These are phyloP conservation scores for Cymbopogon citratus DNA, from an alignment of 176 grass and related monocot genomes.

Conservation along the genomic window DNA sequence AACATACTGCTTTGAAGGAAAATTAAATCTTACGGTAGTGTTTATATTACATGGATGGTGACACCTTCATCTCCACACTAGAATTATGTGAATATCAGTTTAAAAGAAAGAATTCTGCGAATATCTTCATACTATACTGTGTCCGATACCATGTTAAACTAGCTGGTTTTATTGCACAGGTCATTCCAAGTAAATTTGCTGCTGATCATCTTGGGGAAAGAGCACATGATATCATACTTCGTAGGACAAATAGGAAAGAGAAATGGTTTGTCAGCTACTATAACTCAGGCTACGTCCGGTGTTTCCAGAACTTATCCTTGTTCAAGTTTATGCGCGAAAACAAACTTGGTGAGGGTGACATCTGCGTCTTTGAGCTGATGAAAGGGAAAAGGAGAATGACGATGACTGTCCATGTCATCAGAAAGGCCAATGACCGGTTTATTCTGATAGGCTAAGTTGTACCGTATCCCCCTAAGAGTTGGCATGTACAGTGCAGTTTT, in stretches of 20 bases:
- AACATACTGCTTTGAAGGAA: neutral
- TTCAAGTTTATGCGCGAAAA: constrained; percentile 21
- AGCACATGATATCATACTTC: neutral
- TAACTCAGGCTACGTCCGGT: neutral
- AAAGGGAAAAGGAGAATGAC: neutral
- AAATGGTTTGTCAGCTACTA: constrained; percentile 15
- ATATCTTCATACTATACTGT: neutral
- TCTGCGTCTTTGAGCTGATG: constrained; percentile 49
- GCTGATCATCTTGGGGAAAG: constrained; percentile 7
- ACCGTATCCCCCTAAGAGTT: neutral
- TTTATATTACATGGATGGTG: neutral
- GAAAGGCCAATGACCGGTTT: neutral
- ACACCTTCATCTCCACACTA: neutral
- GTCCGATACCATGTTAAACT: neutral
- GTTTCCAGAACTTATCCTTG: neutral
- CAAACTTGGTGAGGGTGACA: constrained; percentile 2
- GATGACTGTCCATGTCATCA: constrained; percentile 31
- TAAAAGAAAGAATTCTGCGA: neutral
- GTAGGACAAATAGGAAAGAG: neutral
- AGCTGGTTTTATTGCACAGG: constrained; percentile 11
- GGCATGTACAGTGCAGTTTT: neutral
- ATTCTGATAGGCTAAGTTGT: neutral
- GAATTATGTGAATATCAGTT: neutral
- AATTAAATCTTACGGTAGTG: neutral
- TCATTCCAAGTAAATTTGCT: constrained; percentile 23